A percentile compares a stretch with the other conserved stretches of the same genome.
Conservation (phyloP, 176 grass and related monocot genomes). For the Coix lacrymajobi region DNA sequence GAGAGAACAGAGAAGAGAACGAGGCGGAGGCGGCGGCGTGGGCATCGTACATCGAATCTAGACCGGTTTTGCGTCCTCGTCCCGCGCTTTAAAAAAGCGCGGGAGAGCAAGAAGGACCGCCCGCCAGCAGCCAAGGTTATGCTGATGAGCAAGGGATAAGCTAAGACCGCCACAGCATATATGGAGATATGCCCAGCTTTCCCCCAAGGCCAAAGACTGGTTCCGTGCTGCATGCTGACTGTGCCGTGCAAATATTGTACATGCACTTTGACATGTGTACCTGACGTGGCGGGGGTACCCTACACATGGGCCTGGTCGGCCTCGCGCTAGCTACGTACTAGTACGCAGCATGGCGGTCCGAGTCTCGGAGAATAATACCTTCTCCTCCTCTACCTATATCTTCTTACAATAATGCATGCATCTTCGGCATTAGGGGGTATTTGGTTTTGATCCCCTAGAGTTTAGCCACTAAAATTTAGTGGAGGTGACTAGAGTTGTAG, state of each 20-base stretch:
- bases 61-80: not conserved
- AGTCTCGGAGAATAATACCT: not conserved
- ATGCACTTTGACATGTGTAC: not conserved
- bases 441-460: too few species aligned
- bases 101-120: too few species aligned
- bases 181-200: too few species aligned
- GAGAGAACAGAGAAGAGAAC: not conserved
- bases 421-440: not conserved
- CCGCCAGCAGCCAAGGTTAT: too few species aligned
- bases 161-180: not conserved
- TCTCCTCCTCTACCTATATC: not conserved
- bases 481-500: too few species aligned
- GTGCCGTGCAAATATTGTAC: not conserved
- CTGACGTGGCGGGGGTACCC: constrained; percentile 19
- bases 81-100: not conserved
- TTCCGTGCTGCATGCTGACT: not conserved
- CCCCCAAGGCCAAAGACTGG: not conserved
- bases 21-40: too few species aligned
- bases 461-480: too few species aligned
- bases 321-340: not conserved
- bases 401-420: not conserved
- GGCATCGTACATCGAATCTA: not conserved
- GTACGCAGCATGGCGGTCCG: not conserved
- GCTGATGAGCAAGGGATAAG: not conserved
- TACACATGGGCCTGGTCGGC: constrained; percentile 12